phyloP scores from a whole-genome alignment of 2,329 filamentous ascomycete species.

The Fusarium torreyae region DNA sequence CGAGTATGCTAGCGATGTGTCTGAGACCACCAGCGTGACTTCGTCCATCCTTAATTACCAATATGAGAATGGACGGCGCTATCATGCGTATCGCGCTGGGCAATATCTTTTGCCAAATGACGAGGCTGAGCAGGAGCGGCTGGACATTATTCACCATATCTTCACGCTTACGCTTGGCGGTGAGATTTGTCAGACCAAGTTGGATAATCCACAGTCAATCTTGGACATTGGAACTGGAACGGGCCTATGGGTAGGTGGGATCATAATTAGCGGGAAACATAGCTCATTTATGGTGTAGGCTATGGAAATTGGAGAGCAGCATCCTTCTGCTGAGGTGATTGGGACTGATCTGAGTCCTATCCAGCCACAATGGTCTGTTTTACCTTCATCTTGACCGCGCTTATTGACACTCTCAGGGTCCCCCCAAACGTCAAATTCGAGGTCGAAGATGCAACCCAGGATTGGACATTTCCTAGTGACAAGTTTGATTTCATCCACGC shows the following conservation, averaged over 20 bases:
- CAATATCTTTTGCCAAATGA: constrained; percentile 48
- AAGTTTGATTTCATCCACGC: constrained; percentile 41
- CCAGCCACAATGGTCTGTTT: constrained; percentile 38
- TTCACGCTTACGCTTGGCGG: constrained; percentile 62
- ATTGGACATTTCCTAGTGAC: constrained; percentile 15
- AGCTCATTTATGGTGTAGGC: constrained; percentile 51
- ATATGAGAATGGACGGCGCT: constrained; percentile 59
- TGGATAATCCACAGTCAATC: constrained; percentile 39
- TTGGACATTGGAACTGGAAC: constrained; percentile 49
- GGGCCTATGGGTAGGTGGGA: constrained; percentile 3
- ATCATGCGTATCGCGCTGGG: constrained; percentile 57
- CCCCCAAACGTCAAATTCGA: constrained; percentile 47
- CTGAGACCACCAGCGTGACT: constrained; percentile 42
- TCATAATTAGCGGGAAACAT: neutral
- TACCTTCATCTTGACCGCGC: no score
- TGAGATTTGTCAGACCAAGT: constrained; percentile 52
- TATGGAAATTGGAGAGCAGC: constrained; percentile 58
- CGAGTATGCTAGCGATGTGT: constrained; percentile 41
- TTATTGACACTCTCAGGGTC: constrained; percentile 27
- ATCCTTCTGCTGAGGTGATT: constrained; percentile 44
- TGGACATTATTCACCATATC: constrained; percentile 69
- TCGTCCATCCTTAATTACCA: constrained; percentile 55
- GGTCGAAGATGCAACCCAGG: constrained; percentile 18
- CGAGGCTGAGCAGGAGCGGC: constrained; percentile 63
- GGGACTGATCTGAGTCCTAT: constrained; percentile 50